Conservation (phyloP, 1,284 basidiomycete genomes). For the Amylostereum chailletii region DNA sequence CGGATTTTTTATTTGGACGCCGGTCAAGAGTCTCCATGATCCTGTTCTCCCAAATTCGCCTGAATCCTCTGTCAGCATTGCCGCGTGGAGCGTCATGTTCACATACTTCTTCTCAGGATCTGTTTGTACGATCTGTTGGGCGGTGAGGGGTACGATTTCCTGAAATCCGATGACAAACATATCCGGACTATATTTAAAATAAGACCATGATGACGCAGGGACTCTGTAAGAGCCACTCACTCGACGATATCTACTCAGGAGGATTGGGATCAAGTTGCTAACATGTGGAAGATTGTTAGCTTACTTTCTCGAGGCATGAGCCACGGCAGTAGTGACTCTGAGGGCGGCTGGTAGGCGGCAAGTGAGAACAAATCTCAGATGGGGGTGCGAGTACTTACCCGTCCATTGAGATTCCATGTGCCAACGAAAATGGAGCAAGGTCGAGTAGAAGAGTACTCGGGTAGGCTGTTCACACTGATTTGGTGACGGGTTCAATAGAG, state of each 20-base stretch:
- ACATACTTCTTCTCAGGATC: constrained; percentile 87
- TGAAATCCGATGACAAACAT: constrained; percentile 93
- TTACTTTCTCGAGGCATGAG: constrained; percentile 74
- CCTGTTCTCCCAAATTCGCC: constrained; percentile 80
- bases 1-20: constrained; percentile 54
- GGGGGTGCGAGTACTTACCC: constrained; percentile 34
- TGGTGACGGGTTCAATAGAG: constrained; percentile 3
- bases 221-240: constrained; percentile 29
- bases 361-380: constrained; percentile 9
- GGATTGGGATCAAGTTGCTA: constrained; percentile 6
- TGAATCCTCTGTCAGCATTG: constrained; percentile 21
- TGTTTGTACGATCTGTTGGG: constrained; percentile 93
- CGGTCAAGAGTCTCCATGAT: constrained; percentile 75
- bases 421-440: constrained; percentile 77
- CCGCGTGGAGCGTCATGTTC: background rate
- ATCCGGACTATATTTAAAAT: constrained; percentile 57
- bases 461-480: constrained; percentile 35
- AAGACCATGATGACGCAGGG: background rate
- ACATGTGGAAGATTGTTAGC: constrained; percentile 19
- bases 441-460: constrained; percentile 81
- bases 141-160: constrained; percentile 95
- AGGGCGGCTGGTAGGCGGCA: constrained; percentile 44
- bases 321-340: constrained; percentile 85
- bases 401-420: constrained; percentile 95
- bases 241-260: constrained; percentile 40